Evolutionary conservation across 2,329 filamentous ascomycete genomes (phyloP).

Genomic region (Curvularia verruculosa): DNA sequence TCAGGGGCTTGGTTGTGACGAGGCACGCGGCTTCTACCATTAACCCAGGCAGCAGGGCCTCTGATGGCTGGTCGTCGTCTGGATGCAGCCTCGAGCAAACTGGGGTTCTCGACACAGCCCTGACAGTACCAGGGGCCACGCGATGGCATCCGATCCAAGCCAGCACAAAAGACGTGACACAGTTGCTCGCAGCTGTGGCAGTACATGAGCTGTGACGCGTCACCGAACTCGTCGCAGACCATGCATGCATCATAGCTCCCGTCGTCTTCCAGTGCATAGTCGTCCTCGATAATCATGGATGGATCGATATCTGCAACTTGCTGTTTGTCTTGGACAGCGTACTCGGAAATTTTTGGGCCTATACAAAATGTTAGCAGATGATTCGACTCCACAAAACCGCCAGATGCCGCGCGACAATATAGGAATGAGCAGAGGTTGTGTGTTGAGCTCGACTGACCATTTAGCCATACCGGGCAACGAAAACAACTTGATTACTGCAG

Average conservation of each 20-base stretch:
- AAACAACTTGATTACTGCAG: conserved; percentile 25
- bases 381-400: conserved; percentile 5
- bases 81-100: conserved; percentile 47
- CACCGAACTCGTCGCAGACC: conserved; percentile 79
- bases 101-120: conserved; percentile 64
- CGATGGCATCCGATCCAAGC: conserved; percentile 74
- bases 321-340: conserved; percentile 77
- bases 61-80: conserved; percentile 31
- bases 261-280: conserved; percentile 62
- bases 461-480: conserved; percentile 34
- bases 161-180: conserved; percentile 92
- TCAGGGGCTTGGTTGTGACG: conserved; percentile 42
- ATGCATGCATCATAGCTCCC: conserved; percentile 70
- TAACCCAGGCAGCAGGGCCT: conserved; percentile 42
- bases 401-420: conserved; percentile 10
- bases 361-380: conserved; percentile 19
- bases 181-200: conserved; percentile 90
- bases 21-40: conserved; percentile 38
- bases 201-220: conserved; percentile 83
- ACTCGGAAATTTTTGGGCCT: conserved; percentile 65
- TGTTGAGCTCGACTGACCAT: conserved; percentile 41
- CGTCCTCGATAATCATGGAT: conserved; percentile 74
- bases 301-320: conserved; percentile 90
- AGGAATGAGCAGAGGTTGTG: conserved; percentile 24
- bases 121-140: conserved; percentile 87